Base-by-base conservation (phyloP, 2,329 filamentous ascomycete species). In the Fonsecaea erecta region DNA sequence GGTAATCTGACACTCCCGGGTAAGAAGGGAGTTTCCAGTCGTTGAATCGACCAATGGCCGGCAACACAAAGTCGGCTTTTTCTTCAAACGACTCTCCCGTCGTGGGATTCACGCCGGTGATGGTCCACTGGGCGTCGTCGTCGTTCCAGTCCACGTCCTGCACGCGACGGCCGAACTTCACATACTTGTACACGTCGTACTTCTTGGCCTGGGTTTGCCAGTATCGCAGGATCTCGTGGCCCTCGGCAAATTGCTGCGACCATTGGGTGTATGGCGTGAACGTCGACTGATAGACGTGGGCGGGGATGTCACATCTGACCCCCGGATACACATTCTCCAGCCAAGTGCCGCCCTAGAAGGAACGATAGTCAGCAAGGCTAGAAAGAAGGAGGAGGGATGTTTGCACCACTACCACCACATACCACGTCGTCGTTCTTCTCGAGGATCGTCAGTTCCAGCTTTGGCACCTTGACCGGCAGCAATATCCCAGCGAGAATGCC, bases 81-180 rank as follows among this genome's bases (percentile, higher is more conserved):
- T 75, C 72, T 18, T 70, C 65, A 32, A 70, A 68, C 2, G 64
- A 46, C 46, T 68, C 71, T 2, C 70, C 67, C 2, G 61, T 55
- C n/a, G 63, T 63, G 16, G 58, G 52, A 43, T 66, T 53, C 26
- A 57, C 24, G 4, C 66, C 53, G 4, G 60, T 64, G n/a, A 66
- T 59, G 52, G 59, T 66, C 74, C 32, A 84, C 34, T 67, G 35
- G 14, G 62, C 62, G 16, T 63, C 52, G 2, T 65, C 70, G 4
- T 86, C 84, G 62, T 86, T 80, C 86, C 85, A 88, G 1, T 75
- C 77, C 2, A 84, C 82, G 55, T 81, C 78, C 28, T 84, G 77
- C 2, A 87, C 84, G 0, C 77, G 74, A 0, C 82, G 84, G 70
- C 84, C 86, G 76, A 88, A 87, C 0, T 84, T 80, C 40, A 87